Conservation (phyloP, 345 rosid genomes). For the Brassica rapa region DNA sequence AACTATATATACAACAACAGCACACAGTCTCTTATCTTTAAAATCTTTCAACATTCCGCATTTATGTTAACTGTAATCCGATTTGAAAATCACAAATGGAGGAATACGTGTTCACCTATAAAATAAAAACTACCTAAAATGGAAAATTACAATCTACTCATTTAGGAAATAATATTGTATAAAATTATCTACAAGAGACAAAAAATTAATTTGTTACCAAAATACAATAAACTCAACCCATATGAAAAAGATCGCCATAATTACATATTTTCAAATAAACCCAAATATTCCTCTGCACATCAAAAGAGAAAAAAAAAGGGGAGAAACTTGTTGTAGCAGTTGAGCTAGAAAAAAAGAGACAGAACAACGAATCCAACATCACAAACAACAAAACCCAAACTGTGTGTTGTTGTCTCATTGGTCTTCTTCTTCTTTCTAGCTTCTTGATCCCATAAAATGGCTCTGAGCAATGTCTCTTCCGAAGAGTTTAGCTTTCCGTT, state of each 20-base stretch:
- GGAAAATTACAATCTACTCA: not conserved
- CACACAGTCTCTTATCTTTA: not conserved
- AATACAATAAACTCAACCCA: not conserved
- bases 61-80: not conserved
- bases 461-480: conserved; percentile 26
- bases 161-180: not conserved
- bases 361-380: conserved; percentile 48
- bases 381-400: conserved; percentile 38
- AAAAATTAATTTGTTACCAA: not conserved
- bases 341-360: conserved; percentile 45
- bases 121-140: conserved; percentile 20
- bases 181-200: not conserved
- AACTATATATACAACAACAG: not conserved
- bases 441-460: conserved; percentile 34
- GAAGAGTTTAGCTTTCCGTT: conserved; percentile 81
- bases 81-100: conserved; percentile 11
- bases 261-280: not conserved
- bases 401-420: conserved; percentile 30
- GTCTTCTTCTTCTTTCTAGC: conserved; percentile 5
- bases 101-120: not conserved
- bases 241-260: conserved; percentile 9
- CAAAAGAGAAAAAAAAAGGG: not conserved
- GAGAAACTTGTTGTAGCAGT: conserved; percentile 53
- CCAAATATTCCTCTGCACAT: conserved; percentile 23
- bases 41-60: not conserved